Evolutionary conservation across 208 protist genomes (phyloP).

Genomic region (Leishmania braziliensis): DNA sequence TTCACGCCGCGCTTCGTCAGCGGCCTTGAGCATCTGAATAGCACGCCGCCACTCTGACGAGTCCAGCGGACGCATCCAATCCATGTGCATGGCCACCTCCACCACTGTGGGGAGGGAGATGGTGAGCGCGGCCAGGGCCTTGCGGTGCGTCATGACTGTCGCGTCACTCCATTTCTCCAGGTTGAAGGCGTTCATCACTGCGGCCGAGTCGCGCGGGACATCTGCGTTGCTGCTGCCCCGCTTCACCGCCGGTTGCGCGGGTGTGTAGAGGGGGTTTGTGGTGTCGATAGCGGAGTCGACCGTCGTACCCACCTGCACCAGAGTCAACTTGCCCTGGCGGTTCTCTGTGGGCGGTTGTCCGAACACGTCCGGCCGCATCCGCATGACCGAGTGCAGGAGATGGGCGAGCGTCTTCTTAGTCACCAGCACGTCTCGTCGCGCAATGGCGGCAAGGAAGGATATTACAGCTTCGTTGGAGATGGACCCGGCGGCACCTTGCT

Average conservation of each 20-base stretch:
- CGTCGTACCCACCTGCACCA: conserved; percentile 38
- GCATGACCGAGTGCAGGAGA: conserved; percentile 69
- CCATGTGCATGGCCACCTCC: conserved; percentile 76
- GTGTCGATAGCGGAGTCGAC: conserved; percentile 35
- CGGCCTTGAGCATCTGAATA: conserved; percentile 63
- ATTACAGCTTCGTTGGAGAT: conserved; percentile 80
- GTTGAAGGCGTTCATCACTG: conserved; percentile 45
- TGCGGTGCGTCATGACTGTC: conserved; percentile 60
- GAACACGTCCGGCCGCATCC: conserved; percentile 75
- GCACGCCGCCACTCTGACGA: conserved; percentile 49
- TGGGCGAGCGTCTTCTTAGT: conserved; percentile 55
- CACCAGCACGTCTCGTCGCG: conserved; percentile 68
- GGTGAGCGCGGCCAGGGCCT: conserved; percentile 60
- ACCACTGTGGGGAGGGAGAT: conserved; percentile 69
- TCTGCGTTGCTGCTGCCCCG: conserved; percentile 4
- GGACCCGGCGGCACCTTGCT: conserved; percentile 31
- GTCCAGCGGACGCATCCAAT: conserved; percentile 44
- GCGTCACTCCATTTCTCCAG: conserved; percentile 45
- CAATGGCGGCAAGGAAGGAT: conserved; percentile 76
- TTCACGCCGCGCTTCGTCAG: conserved; percentile 71
- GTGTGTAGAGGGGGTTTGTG: conserved; percentile 40
- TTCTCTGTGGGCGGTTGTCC: conserved; percentile 73
- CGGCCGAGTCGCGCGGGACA: conserved; percentile 10
- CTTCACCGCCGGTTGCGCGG: not conserved
- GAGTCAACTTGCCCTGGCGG: conserved; percentile 51